phyloP scores from a whole-genome alignment of 2,329 filamentous ascomycete species.

The Monosporascus ibericus region DNA sequence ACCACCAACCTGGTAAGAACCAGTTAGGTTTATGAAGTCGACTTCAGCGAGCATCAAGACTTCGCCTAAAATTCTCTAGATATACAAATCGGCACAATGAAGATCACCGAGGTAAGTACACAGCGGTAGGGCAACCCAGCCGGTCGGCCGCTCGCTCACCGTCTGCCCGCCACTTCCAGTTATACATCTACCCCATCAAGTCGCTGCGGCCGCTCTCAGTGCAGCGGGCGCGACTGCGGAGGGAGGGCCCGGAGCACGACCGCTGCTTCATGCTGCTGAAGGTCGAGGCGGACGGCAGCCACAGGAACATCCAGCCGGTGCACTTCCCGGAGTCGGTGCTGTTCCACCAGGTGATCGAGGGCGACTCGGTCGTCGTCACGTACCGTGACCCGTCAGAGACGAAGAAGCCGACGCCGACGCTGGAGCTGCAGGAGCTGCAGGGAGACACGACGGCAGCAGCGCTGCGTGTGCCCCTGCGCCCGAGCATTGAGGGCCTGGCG shows the following conservation, averaged over 20 bases:
- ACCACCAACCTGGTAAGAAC: too few species aligned
- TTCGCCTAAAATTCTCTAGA: too few species aligned
- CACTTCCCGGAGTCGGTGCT: conserved; percentile 54
- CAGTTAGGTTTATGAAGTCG: too few species aligned
- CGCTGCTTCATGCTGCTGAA: conserved; percentile 65
- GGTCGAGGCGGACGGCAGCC: conserved; percentile 28
- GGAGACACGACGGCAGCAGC: conserved; percentile 16
- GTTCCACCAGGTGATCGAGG: conserved; percentile 52
- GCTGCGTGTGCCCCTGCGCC: conserved; percentile 52
- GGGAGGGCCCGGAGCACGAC: conserved; percentile 60
- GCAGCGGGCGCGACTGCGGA: conserved; percentile 44
- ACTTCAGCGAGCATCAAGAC: too few species aligned
- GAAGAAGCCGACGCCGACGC: conserved; percentile 29
- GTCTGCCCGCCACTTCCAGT: conserved; percentile 28
- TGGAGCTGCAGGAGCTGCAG: conserved; percentile 23
- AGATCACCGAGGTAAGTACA: not conserved
- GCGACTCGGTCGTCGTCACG: conserved; percentile 33
- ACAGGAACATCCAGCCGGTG: conserved; percentile 48
- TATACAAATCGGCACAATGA: not conserved
- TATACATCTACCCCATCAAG: conserved; percentile 72
- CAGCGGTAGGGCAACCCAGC: too few species aligned
- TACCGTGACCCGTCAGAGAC: conserved; percentile 32
- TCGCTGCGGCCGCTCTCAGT: conserved; percentile 58
- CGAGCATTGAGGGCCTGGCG: conserved; percentile 38
- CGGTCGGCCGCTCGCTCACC: not conserved